phyloP scores from a whole-genome alignment of 805 yeast species.

The Torulaspora franciscae region DNA sequence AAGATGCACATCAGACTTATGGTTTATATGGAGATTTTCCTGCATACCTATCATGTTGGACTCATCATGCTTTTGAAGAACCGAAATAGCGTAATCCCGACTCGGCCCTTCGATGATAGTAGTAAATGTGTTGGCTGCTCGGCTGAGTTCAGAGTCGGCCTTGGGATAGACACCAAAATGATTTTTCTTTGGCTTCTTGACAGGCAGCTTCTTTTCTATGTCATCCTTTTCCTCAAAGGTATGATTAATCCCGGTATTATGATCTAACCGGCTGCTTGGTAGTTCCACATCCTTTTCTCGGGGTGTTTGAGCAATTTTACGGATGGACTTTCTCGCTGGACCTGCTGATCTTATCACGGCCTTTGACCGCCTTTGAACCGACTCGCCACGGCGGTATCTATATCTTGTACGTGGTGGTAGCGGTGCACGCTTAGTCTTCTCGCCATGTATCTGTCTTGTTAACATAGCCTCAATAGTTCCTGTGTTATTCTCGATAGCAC shows the following conservation, averaged over 20 bases:
- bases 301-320: neutral
- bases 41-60: neutral
- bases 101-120: slow-evolving; percentile 30
- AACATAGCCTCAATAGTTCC: slow-evolving; percentile 20
- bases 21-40: neutral
- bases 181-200: neutral
- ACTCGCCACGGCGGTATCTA: neutral
- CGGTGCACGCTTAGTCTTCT: neutral
- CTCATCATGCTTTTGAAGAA: neutral
- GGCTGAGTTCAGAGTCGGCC: slow-evolving; percentile 6
- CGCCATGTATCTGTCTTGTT: slow-evolving; percentile 1
- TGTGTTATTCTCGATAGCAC: slow-evolving; percentile 11
- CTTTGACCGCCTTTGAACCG: neutral
- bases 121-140: slow-evolving; percentile 22
- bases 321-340: neutral
- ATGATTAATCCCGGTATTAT: neutral
- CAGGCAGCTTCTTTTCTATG: neutral
- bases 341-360: neutral
- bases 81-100: slow-evolving; percentile 15
- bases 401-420: neutral
- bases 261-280: neutral
- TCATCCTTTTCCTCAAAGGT: neutral
- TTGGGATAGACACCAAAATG: slow-evolving; percentile 2
- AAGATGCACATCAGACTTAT: neutral
- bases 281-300: neutral